Evolutionary conservation across 345 rosid species (phyloP).

Genomic region (Bretschneidera sinensis): DNA sequence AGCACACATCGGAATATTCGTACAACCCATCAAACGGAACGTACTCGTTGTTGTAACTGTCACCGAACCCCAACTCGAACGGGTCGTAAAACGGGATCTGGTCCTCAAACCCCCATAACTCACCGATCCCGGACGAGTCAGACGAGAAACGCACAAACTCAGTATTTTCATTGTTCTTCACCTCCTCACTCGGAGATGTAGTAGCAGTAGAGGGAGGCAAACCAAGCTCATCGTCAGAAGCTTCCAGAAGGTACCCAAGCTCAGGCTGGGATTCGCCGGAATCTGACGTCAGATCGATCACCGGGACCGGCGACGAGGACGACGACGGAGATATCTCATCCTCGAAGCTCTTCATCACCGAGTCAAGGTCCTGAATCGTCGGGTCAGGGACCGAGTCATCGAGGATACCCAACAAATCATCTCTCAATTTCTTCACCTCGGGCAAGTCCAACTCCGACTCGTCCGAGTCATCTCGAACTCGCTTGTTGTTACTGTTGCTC

Average conservation of each 20-base stretch:
- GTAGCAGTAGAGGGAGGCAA: slow-evolving; percentile 46
- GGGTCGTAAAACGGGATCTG: slow-evolving; percentile 35
- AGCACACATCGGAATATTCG: slow-evolving; percentile 23
- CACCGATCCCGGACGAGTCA: slow-evolving; percentile 9
- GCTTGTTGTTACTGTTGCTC: slow-evolving; percentile 30
- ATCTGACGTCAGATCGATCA: slow-evolving; percentile 18
- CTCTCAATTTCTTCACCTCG: slow-evolving; percentile 49
- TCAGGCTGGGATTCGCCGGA: slow-evolving; percentile 38
- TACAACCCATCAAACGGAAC: slow-evolving; percentile 48
- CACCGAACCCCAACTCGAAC: slow-evolving; percentile 29
- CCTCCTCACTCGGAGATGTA: slow-evolving; percentile 10
- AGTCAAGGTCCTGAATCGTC: slow-evolving; percentile 53
- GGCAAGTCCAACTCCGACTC: slow-evolving; percentile 33
- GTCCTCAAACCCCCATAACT: slow-evolving; percentile 27
- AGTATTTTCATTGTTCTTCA: too few relatives aligned
- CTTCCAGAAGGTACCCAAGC: slow-evolving; percentile 67
- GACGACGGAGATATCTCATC: slow-evolving; percentile 44
- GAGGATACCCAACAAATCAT: slow-evolving; percentile 47
- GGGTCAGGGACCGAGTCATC: slow-evolving; percentile 54
- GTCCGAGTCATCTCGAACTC: slow-evolving; percentile 41
- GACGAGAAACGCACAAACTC: slow-evolving; percentile 16
- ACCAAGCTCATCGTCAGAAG: slow-evolving; percentile 84
- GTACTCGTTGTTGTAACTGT: slow-evolving; percentile 24
- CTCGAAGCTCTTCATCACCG: slow-evolving; percentile 69
- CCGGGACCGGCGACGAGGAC: slow-evolving; percentile 4